Conservation (phyloP, 345 rosid genomes). For the Eucalyptus sp. region DNA sequence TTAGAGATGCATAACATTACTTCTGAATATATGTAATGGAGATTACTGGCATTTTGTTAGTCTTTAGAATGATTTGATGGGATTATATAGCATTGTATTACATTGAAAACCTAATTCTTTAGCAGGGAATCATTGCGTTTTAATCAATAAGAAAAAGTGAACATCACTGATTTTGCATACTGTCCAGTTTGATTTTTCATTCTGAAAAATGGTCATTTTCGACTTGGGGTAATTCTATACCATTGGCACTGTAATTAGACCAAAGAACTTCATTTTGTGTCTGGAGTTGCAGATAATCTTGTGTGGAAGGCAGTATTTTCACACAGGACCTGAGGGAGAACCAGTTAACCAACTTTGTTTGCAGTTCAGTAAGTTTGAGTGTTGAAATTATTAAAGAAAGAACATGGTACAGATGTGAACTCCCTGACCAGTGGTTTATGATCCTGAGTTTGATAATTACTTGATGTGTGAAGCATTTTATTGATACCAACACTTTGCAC, state of each 20-base stretch:
- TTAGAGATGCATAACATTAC: neutral
- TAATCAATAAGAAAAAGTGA: neutral
- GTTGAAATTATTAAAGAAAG: neutral
- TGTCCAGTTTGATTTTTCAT: neutral
- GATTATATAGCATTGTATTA: neutral
- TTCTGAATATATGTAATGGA: neutral
- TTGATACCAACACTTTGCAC: neutral
- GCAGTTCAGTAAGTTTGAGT: neutral
- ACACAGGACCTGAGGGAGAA: neutral
- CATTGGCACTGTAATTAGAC: neutral
- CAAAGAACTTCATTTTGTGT: neutral
- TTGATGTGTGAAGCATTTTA: neutral
- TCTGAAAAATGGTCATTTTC: neutral
- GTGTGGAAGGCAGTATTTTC: neutral
- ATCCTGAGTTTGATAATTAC: neutral
- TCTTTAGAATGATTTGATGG: neutral
- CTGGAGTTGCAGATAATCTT: neutral
- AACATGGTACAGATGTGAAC: neutral
- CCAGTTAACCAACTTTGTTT: neutral
- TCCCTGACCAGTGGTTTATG: neutral
- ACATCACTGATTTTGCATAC: neutral
- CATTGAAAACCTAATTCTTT: neutral
- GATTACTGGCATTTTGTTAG: neutral
- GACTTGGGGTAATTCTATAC: neutral
- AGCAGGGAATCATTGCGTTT: neutral